Conservation (phyloP, 208 protist species). For the Phytomonas francai region DNA sequence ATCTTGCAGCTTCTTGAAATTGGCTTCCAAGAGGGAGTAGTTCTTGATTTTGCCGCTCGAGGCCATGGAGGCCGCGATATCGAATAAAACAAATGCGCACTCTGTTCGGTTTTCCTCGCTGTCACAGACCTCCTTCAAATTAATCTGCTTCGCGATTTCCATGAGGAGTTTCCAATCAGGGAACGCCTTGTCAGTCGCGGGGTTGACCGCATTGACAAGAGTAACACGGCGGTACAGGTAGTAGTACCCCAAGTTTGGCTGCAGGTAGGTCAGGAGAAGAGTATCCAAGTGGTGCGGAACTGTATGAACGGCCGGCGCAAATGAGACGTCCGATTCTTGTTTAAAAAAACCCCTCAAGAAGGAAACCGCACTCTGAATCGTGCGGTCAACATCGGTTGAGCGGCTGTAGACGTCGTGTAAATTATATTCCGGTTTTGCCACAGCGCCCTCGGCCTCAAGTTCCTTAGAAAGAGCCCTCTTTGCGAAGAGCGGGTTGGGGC, state of each 20-base stretch:
- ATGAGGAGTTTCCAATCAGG: slow-evolving; percentile 18
- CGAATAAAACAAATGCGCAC: slow-evolving; percentile 33
- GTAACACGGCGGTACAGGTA: slow-evolving; percentile 17
- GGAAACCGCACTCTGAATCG: slow-evolving; percentile 38
- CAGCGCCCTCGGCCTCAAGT: slow-evolving; percentile 19
- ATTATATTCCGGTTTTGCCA: slow-evolving; percentile 34
- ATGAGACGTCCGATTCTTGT: background rate
- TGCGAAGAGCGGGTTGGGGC: slow-evolving; percentile 2
- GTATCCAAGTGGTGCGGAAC: slow-evolving; percentile 12
- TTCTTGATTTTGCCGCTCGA: slow-evolving; percentile 15
- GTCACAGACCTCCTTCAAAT: slow-evolving; percentile 30
- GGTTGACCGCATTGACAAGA: slow-evolving; percentile 14
- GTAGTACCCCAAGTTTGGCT: slow-evolving; percentile 18
- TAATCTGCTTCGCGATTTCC: slow-evolving; percentile 22
- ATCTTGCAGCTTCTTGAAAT: slow-evolving; percentile 28
- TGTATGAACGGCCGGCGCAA: slow-evolving; percentile 51
- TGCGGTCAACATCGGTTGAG: slow-evolving; percentile 47
- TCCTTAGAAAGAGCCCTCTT: background rate
- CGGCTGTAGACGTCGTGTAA: slow-evolving; percentile 37
- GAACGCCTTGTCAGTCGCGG: slow-evolving; percentile 18
- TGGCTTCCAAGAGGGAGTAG: slow-evolving; percentile 19
- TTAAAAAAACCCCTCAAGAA: slow-evolving; percentile 40
- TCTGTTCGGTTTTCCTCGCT: slow-evolving; percentile 26
- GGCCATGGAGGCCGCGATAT: slow-evolving; percentile 38
- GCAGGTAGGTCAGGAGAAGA: slow-evolving; percentile 19